Percentiles rank a stretch among this genome's conserved stretches.
These are phyloP conservation scores for Mayamaea pseudoterrestris DNA, from an alignment of 108 stramenopile species.

Conservation along the genomic window DNA sequence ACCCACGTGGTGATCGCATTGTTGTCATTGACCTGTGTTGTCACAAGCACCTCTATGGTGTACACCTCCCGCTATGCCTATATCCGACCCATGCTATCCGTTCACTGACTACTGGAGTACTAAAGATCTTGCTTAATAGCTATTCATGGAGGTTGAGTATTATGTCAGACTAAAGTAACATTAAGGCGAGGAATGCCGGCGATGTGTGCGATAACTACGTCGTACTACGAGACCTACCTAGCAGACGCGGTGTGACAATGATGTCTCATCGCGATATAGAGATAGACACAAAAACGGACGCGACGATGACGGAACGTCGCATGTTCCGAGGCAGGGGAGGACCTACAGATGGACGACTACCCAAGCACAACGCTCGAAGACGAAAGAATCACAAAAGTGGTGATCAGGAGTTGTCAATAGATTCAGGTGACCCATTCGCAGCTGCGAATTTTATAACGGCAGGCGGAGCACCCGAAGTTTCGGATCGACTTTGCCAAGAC, in stretches of 20 bases:
- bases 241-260: too few species aligned
- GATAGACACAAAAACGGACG: constrained; percentile 4
- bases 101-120: too few species aligned
- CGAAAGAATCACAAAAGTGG: constrained; percentile 6
- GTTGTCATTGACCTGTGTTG: constrained; percentile 2
- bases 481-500: too few species aligned
- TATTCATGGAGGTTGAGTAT: too few species aligned
- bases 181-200: too few species aligned
- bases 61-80: constrained; percentile 1
- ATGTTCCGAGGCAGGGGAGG: constrained; percentile 45
- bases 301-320: constrained; percentile 24
- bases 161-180: too few species aligned
- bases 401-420: background rate
- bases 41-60: constrained; percentile 1
- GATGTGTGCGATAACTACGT: too few species aligned
- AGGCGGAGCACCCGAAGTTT: constrained; percentile 4
- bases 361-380: constrained; percentile 38
- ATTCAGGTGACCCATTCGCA: background rate
- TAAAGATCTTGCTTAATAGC: too few species aligned
- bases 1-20: constrained; percentile 2
- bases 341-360: constrained; percentile 42
- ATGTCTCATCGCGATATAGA: too few species aligned
- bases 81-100: too few species aligned
- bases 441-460: background rate
- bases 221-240: too few species aligned